Base-by-base conservation (phyloP, 192 early-diverging fungal species). In the Coemansia sp. region DNA sequence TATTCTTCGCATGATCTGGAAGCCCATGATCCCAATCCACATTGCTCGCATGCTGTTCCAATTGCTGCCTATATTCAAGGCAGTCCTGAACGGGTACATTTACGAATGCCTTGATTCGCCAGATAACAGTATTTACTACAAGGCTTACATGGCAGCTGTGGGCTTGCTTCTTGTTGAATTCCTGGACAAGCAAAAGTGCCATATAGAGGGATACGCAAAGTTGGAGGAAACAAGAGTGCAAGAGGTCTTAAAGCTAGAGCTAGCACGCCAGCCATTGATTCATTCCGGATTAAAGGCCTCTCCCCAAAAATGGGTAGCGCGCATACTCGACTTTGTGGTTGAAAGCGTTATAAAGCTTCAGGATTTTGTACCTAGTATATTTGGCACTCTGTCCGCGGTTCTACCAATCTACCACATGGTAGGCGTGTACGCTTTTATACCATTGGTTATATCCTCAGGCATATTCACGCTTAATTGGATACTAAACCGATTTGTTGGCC, bases 1-100 rank as follows among this genome's bases (percentile, higher is more conserved):
- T 8, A 60, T 79, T 32, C 4, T 37, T 0, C 71, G 71, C 7
- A 74, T 79, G 64, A 36, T 71, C 0, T 79, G 77, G 77, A 60
- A 68, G 27, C 77, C 77, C 11, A 31, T 74, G 54, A 45, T 79
- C 2, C 77, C 77, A 3, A 27, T 79, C 4, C 66, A 60, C 14
- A 35, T 70, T 1, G n/a, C 68, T 3, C 31, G 46, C 3, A 53
- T 58, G n/a, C 1, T 74, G 12, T 17, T 65, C 2, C 54, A 67
- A 35, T 36, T 41, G 3, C 25, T 63, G 1, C 27, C 25, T 9
- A 58, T 74, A 10, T 25, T 32, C 2, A 24, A 43, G 15, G 40
- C 43, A 12, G 24, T 60, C 17, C 10, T 71, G 15, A 53, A 60
- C n/a, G 40, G 60, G 2, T 60, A 56, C 2, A 45, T 80, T 37